Conservation (phyloP, 805 yeast genomes). For the Metschnikowia kunwiensis region DNA sequence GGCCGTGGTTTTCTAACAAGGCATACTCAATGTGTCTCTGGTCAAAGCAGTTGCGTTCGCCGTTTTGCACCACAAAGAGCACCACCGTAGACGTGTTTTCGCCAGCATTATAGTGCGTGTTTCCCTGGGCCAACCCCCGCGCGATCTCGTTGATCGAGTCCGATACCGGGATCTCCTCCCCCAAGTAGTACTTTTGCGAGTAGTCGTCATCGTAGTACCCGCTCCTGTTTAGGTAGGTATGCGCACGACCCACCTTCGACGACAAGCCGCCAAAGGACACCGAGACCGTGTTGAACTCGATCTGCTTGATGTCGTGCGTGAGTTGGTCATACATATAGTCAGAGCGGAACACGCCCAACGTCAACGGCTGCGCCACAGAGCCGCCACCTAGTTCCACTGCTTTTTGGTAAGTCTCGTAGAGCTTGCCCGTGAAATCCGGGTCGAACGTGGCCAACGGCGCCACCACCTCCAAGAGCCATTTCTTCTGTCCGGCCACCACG, state of each 20-base stretch:
- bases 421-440: conserved; percentile 74
- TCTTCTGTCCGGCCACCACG: conserved; percentile 50
- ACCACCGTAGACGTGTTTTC: conserved; percentile 46
- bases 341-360: conserved; percentile 83
- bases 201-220: conserved; percentile 54
- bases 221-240: conserved; percentile 56
- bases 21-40: conserved; percentile 81
- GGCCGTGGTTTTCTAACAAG: conserved; percentile 52
- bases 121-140: conserved; percentile 66
- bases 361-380: conserved; percentile 55
- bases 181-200: conserved; percentile 41
- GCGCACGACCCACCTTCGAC: conserved; percentile 73
- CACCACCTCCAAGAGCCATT: conserved; percentile 63
- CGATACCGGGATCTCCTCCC: conserved; percentile 60
- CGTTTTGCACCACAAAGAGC: conserved; percentile 76
- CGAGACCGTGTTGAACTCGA: conserved; percentile 93
- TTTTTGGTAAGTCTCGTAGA: conserved; percentile 57
- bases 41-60: conserved; percentile 87
- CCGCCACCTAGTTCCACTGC: conserved; percentile 45
- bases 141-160: conserved; percentile 63
- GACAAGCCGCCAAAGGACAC: conserved; percentile 94
- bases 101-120: conserved; percentile 46
- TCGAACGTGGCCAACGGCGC: conserved; percentile 57
- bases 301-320: conserved; percentile 68
- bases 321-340: conserved; percentile 70